These are phyloP conservation scores for Fusarium veterinarium DNA, from an alignment of 2,329 filamentous ascomycete genomes.

Conservation along the genomic window DNA sequence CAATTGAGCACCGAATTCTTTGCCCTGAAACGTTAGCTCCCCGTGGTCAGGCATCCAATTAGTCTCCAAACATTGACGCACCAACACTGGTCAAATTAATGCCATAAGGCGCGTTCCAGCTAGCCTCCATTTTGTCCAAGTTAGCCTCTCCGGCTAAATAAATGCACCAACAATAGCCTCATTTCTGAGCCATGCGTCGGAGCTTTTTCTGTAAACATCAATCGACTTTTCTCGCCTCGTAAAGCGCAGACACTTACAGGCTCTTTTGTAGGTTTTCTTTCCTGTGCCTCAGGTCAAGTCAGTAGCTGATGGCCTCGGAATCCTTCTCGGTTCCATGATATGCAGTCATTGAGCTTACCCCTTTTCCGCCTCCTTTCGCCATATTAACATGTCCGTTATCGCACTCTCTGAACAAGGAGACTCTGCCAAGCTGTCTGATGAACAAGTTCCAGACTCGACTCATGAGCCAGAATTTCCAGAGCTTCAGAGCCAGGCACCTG, in stretches of 20 bases:
- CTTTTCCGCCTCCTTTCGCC: neutral
- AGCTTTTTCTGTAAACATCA: neutral
- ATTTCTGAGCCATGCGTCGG: neutral
- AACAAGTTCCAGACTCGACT: neutral
- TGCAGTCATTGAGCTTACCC: neutral
- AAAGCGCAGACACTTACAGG: neutral
- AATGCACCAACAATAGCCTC: conserved; percentile 2
- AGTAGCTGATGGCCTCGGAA: neutral
- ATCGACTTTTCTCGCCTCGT: conserved; percentile 5
- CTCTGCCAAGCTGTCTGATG: conserved; percentile 1
- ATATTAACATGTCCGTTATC: neutral
- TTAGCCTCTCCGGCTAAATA: conserved; percentile 15
- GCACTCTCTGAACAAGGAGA: neutral
- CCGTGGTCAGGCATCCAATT: neutral
- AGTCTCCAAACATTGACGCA: neutral
- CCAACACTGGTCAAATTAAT: neutral
- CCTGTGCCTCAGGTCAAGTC: neutral
- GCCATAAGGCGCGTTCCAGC: neutral
- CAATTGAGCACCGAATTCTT: neutral
- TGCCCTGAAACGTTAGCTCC: conserved; percentile 4
- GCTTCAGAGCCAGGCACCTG: neutral
- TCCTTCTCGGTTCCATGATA: neutral
- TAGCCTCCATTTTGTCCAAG: neutral
- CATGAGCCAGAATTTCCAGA: neutral
- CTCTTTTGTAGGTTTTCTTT: neutral